Evolutionary conservation across 441 rosid genomes (phyloP).

Genomic region (Flueggea neowawraea): DNA sequence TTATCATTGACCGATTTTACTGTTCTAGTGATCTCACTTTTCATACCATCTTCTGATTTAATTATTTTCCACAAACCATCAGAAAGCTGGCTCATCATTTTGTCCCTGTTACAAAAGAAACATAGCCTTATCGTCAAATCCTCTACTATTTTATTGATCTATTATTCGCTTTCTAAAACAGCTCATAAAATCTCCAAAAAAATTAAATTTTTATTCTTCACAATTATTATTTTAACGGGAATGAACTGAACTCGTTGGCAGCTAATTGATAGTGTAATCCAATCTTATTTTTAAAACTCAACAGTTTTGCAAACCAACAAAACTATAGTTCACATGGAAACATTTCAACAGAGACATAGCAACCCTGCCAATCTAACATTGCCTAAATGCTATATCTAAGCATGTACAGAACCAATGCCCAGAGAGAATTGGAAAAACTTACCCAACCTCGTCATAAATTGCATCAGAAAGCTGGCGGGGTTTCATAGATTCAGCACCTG

Average conservation of each 20-base stretch:
- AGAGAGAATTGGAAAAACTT: slow-evolving; percentile 16
- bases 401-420: not conserved
- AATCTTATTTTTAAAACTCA: not conserved
- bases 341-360: no score
- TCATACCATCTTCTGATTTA: slow-evolving; percentile 76
- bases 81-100: slow-evolving; percentile 67
- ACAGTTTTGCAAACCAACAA: no score
- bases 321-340: no score
- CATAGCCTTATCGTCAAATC: not conserved
- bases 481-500: slow-evolving; percentile 67
- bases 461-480: slow-evolving; percentile 88
- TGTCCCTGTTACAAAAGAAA: slow-evolving; percentile 34
- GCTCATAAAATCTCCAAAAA: not conserved
- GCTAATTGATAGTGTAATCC: not conserved
- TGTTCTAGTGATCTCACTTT: slow-evolving; percentile 66
- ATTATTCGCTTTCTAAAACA: not conserved
- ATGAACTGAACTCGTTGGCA: not conserved
- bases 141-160: not conserved
- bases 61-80: slow-evolving; percentile 83
- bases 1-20: slow-evolving; percentile 70
- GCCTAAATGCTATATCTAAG: not conserved
- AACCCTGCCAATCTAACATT: no score
- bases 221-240: no score
- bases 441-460: slow-evolving; percentile 80
- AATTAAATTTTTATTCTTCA: no score